Conservation (phyloP, 2,329 filamentous ascomycete genomes). For the Beauveria caledonica region DNA sequence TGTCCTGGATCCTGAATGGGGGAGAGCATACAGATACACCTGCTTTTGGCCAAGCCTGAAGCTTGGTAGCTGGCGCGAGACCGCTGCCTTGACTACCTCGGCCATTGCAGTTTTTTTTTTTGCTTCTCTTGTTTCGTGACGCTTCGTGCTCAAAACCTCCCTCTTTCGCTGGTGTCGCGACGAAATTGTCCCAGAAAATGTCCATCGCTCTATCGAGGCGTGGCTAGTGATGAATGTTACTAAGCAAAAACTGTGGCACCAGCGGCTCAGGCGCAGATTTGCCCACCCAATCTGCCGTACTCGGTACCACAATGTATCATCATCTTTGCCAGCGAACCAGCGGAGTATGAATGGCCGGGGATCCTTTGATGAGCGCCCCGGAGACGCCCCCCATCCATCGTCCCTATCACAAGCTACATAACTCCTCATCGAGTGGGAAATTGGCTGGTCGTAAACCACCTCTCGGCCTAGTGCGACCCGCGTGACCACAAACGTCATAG, state of each 20-base stretch:
- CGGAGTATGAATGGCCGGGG: too few species aligned
- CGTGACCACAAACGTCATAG: slow-evolving; percentile 10
- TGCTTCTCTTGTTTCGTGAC: not conserved
- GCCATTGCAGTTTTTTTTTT: slow-evolving; percentile 26
- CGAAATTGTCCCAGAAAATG: slow-evolving; percentile 3
- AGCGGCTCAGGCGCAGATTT: not conserved
- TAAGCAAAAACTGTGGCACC: slow-evolving; percentile 1
- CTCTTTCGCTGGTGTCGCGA: not conserved
- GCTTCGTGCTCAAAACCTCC: not conserved
- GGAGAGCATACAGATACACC: slow-evolving; percentile 43
- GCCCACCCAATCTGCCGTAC: not conserved
- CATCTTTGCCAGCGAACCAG: not conserved
- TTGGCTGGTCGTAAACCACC: not conserved
- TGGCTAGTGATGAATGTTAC: not conserved
- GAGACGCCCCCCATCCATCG: not conserved
- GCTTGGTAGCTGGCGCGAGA: slow-evolving; percentile 29
- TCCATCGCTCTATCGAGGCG: not conserved
- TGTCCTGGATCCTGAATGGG: too few species aligned
- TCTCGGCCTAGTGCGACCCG: slow-evolving; percentile 9
- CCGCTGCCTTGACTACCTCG: slow-evolving; percentile 29
- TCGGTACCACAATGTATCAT: not conserved
- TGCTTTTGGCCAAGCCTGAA: slow-evolving; percentile 46
- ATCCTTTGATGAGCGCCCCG: too few species aligned
- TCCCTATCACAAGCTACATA: not conserved
- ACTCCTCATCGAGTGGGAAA: not conserved